Base-by-base conservation (phyloP, 345 rosid genomes). In the Lepidium aucheri region DNA sequence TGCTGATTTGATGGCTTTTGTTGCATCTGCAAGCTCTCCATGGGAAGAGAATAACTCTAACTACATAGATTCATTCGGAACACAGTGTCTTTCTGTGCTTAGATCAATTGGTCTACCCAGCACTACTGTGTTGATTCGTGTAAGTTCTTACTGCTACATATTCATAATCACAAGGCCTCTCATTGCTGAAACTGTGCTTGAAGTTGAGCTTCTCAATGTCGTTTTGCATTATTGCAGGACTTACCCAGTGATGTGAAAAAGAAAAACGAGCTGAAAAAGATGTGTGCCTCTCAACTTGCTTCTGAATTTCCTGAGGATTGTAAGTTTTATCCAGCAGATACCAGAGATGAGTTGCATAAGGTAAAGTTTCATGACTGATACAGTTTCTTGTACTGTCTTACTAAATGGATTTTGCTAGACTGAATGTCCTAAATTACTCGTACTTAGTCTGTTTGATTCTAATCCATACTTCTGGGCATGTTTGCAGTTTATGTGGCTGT, bases 1-100 rank as follows among this genome's bases (percentile, higher is more conserved):
- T 75, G 96, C 97, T 53, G 99, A 94, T 86, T 84, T 90, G 70
- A 79, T 94, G 65, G 96, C 92, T 70, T 94, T 94, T 78, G 99
- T 90, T 75, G 92, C 85, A 63, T 90, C 96, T 62, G 88, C 84
- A 13, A 82, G 67, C 60, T 70, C 88, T 13, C 78, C 61, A 11
- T 77, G 71, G 52, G 95, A 85, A 77, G 92, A 80, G 53, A 77
- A 69, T 51, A 32, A 40, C 41, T 74, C 73, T 10, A 75, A 78
- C 73, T 85, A 60, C 67, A 77, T 90, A 14, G 97, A 94, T 78
- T 84, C 88, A 46, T 90, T 90, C 63, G 99, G 99, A 72, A 80
- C 70, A 65, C 88, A 79, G 18, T 94, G 97, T 67, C 88, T 86
- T 73, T 90, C 99, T 14, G 97, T 94, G 51, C 76, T 90, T 54